Evolutionary conservation across 768 basidiomycete species (phyloP).

Genomic region (Boletus subparvulus): DNA sequence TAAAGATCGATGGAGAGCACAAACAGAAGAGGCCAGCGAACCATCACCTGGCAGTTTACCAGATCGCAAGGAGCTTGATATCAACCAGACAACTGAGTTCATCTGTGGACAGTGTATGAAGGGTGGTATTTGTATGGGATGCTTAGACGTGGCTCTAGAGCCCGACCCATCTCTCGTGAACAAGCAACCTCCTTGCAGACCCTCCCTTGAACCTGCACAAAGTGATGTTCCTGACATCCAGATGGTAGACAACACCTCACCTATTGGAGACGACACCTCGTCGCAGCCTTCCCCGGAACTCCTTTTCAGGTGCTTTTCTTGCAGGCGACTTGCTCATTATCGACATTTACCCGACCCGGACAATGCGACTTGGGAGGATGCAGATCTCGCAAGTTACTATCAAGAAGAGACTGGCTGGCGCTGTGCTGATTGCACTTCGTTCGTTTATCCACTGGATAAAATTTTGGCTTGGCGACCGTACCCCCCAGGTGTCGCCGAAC

Average conservation of each 20-base stretch:
- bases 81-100: constrained; percentile 72
- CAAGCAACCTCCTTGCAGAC: constrained; percentile 11
- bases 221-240: constrained; percentile 29
- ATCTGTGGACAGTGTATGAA: constrained; percentile 73
- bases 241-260: constrained; percentile 34
- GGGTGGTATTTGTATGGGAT: constrained; percentile 78
- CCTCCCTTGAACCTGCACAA: constrained; percentile 8
- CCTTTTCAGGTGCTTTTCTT: constrained; percentile 79
- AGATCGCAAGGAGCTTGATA: constrained; percentile 47
- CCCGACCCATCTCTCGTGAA: constrained; percentile 38
- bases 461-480: constrained; percentile 92
- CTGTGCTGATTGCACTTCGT: constrained; percentile 79
- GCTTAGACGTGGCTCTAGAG: constrained; percentile 55
- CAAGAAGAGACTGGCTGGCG: constrained; percentile 57
- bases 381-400: constrained; percentile 60
- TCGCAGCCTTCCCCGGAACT: constrained; percentile 40
- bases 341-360: constrained; percentile 58
- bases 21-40: constrained; percentile 23
- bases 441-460: constrained; percentile 67
- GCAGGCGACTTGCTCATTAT: constrained; percentile 84
- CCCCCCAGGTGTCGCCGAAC: constrained; percentile 62
- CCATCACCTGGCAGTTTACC: constrained; percentile 32
- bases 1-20: constrained; percentile 37
- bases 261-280: constrained; percentile 15
- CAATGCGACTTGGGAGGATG: constrained; percentile 33